phyloP scores from a whole-genome alignment of 2,329 filamentous ascomycete genomes.

The Botrytis deweyae region DNA sequence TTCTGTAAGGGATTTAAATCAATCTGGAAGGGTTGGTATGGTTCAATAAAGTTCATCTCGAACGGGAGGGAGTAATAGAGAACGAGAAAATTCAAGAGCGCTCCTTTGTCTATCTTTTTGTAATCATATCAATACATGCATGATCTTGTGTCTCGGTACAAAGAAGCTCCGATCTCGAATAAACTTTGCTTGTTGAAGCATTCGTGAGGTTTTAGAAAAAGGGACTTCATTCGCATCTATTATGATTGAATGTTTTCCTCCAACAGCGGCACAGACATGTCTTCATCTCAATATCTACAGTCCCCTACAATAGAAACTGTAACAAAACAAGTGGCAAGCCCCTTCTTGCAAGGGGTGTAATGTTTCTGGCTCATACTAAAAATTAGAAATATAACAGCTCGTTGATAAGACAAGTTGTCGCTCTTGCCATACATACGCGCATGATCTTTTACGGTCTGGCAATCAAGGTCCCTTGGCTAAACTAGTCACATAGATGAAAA shows the following conservation, averaged over 20 bases:
- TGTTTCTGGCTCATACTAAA: background rate
- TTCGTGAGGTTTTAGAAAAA: background rate
- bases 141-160: background rate
- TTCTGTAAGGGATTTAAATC: background rate
- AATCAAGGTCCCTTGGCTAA: background rate
- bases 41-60: background rate
- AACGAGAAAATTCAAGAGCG: background rate
- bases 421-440: background rate
- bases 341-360: background rate
- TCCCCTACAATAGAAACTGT: background rate
- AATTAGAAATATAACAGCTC: background rate
- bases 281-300: background rate
- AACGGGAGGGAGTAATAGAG: background rate
- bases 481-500: background rate
- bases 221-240: background rate
- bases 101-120: background rate
- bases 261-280: background rate
- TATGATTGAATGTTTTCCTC: background rate
- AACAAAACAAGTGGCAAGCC: background rate
- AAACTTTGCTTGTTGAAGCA: background rate
- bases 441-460: background rate
- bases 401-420: background rate
- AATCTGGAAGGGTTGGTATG: background rate
- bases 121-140: background rate
- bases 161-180: background rate